Percentiles rank a stretch among this genome's conserved stretches.
These are phyloP conservation scores for Alternaria burnsii DNA, from an alignment of 2,329 filamentous ascomycete species.

Conservation along the genomic window DNA sequence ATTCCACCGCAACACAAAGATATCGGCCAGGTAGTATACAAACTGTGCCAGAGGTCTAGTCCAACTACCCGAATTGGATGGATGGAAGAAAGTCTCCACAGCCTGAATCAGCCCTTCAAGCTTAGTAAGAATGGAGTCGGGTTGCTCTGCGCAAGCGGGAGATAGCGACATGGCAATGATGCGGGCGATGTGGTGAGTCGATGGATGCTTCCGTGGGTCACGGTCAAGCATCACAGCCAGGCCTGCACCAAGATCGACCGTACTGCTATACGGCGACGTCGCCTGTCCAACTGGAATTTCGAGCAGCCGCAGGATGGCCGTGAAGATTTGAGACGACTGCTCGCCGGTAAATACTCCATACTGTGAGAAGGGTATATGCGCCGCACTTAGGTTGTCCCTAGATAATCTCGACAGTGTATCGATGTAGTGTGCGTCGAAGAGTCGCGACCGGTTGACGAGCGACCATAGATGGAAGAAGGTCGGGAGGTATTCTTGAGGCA, in stretches of 20 bases:
- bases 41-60: slow-evolving; percentile 89
- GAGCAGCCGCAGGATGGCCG: slow-evolving; percentile 83
- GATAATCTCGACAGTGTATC: slow-evolving; percentile 89
- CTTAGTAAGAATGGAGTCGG: slow-evolving; percentile 81
- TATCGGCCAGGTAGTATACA: slow-evolving; percentile 90
- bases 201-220: slow-evolving; percentile 91
- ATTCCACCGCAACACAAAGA: slow-evolving; percentile 98
- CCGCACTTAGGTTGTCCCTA: slow-evolving; percentile 78
- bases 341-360: slow-evolving; percentile 92
- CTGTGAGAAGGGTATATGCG: slow-evolving; percentile 80
- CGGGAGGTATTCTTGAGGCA: slow-evolving; percentile 87
- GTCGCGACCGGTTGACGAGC: slow-evolving; percentile 86
- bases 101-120: slow-evolving; percentile 93
- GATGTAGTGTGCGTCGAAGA: slow-evolving; percentile 85
- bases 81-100: slow-evolving; percentile 98
- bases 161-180: slow-evolving; percentile 95
- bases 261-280: slow-evolving; percentile 84
- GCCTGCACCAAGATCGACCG: slow-evolving; percentile 83
- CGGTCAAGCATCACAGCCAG: slow-evolving; percentile 87
- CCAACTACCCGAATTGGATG: slow-evolving; percentile 93
- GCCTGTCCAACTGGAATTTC: slow-evolving; percentile 98
- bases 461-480: slow-evolving; percentile 98
- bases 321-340: slow-evolving; percentile 92
- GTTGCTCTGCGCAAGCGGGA: slow-evolving; percentile 77
- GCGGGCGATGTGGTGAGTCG: slow-evolving; percentile 88